Conservation (phyloP, 2,329 filamentous ascomycete species). For the Hortaea werneckii region DNA sequence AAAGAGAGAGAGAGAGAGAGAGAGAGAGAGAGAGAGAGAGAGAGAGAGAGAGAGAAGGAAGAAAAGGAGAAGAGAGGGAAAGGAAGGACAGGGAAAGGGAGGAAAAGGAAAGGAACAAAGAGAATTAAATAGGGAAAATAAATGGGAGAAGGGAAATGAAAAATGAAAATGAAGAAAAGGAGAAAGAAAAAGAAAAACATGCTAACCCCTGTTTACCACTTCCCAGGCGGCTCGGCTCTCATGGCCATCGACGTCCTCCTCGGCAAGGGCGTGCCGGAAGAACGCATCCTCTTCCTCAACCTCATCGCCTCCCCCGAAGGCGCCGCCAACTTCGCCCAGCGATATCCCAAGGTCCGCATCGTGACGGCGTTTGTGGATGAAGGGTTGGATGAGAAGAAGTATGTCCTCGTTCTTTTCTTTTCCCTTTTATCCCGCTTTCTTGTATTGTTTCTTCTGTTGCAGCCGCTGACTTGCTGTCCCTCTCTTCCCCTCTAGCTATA, state of each 20-base stretch:
- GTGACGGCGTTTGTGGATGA: constrained; percentile 94
- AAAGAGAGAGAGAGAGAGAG: too few species aligned
- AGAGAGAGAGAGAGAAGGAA: too few species aligned
- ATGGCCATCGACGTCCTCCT: constrained; percentile 95
- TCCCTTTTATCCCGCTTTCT: neutral
- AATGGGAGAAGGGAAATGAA: too few species aligned
- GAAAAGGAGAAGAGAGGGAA: too few species aligned
- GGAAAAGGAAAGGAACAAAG: too few species aligned
- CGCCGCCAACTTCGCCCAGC: constrained; percentile 75
- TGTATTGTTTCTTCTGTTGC: neutral
- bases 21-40: too few species aligned
- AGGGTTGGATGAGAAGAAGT: constrained; percentile 98
- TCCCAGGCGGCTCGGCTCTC: constrained; percentile 79
- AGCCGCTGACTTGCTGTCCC: constrained; percentile 22
- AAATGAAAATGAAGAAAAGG: too few species aligned
- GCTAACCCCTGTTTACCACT: neutral
- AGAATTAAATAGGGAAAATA: too few species aligned
- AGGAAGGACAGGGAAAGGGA: too few species aligned
- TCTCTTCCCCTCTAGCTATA: constrained; percentile 56
- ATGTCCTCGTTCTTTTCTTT: constrained; percentile 28
- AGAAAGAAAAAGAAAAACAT: too few species aligned
- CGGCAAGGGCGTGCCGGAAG: constrained; percentile 81
- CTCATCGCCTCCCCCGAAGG: constrained; percentile 95
- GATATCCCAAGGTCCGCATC: constrained; percentile 80
- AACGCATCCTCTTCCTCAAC: constrained; percentile 92